Evolutionary conservation across 2,329 filamentous ascomycete species (phyloP).

Genomic region (Penicillium sp.): DNA sequence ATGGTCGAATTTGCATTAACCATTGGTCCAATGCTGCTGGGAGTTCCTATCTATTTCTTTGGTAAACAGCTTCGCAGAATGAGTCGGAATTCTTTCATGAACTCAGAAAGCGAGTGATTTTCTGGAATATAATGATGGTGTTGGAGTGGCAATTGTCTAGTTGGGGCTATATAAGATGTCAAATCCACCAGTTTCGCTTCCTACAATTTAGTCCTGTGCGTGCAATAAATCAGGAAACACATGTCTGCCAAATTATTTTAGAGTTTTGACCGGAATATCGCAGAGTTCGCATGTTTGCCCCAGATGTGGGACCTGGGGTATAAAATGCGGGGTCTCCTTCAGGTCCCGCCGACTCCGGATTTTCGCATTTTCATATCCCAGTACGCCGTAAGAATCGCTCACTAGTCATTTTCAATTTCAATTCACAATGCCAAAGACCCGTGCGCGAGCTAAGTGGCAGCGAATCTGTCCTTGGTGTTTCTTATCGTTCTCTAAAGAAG

Average conservation of each 20-base stretch:
- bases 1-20: conserved; percentile 51
- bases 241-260: no score
- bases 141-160: neutral
- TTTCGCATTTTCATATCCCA: neutral
- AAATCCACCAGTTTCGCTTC: no score
- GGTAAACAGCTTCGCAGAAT: neutral
- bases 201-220: no score
- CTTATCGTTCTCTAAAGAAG: conserved; percentile 33
- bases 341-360: conserved; percentile 4
- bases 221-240: no score
- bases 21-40: conserved; percentile 44
- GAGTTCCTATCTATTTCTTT: conserved; percentile 10
- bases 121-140: neutral
- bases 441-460: conserved; percentile 4
- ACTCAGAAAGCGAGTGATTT: neutral
- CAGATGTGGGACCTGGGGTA: conserved; percentile 6
- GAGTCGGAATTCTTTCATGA: neutral
- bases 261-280: no score
- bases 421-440: conserved; percentile 6
- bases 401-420: neutral
- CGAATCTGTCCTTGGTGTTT: conserved; percentile 29
- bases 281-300: no score
- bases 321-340: conserved; percentile 1
- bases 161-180: no score
- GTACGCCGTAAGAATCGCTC: neutral